These are phyloP conservation scores for Smallanthus sonchifolius DNA, from an alignment of 129 eudicot genomes.

Conservation along the genomic window DNA sequence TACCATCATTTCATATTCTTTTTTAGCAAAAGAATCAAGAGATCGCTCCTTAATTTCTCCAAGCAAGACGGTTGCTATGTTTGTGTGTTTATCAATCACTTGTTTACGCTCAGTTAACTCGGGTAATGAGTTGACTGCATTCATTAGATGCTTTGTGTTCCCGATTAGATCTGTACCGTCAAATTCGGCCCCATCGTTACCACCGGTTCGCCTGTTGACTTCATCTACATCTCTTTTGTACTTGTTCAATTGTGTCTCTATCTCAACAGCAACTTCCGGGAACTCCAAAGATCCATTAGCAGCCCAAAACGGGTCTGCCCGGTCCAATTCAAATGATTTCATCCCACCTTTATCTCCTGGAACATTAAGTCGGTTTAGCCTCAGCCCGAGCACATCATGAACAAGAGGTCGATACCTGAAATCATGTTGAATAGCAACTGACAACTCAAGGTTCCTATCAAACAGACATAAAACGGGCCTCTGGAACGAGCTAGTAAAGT, in stretches of 20 bases:
- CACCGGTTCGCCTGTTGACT: slow-evolving; percentile 82
- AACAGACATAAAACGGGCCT: slow-evolving; percentile 82
- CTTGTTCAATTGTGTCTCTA: slow-evolving; percentile 77
- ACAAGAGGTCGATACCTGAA: slow-evolving; percentile 92
- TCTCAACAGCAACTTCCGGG: slow-evolving; percentile 91
- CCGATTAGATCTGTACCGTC: slow-evolving; percentile 89
- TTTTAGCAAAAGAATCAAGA: slow-evolving; percentile 80
- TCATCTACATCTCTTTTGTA: slow-evolving; percentile 92
- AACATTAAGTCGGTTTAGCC: slow-evolving; percentile 75
- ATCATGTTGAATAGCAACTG: slow-evolving; percentile 88
- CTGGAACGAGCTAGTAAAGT: slow-evolving; percentile 59
- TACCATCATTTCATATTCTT: slow-evolving; percentile 90
- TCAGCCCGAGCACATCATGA: slow-evolving; percentile 91
- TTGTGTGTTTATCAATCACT: slow-evolving; percentile 86
- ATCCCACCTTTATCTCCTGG: slow-evolving; percentile 78
- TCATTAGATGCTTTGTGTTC: slow-evolving; percentile 85
- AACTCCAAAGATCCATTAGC: slow-evolving; percentile 83
- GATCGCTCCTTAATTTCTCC: slow-evolving; percentile 90
- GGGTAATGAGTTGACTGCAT: slow-evolving; percentile 79
- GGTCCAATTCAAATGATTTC: slow-evolving; percentile 82
- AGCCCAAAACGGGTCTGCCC: slow-evolving; percentile 78
- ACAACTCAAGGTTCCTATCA: slow-evolving; percentile 83
- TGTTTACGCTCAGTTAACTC: slow-evolving; percentile 88
- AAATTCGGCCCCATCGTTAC: slow-evolving; percentile 70
- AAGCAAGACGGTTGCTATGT: slow-evolving; percentile 83